phyloP scores from a whole-genome alignment of 139 green algal species.

The Micractinium conductrix region DNA sequence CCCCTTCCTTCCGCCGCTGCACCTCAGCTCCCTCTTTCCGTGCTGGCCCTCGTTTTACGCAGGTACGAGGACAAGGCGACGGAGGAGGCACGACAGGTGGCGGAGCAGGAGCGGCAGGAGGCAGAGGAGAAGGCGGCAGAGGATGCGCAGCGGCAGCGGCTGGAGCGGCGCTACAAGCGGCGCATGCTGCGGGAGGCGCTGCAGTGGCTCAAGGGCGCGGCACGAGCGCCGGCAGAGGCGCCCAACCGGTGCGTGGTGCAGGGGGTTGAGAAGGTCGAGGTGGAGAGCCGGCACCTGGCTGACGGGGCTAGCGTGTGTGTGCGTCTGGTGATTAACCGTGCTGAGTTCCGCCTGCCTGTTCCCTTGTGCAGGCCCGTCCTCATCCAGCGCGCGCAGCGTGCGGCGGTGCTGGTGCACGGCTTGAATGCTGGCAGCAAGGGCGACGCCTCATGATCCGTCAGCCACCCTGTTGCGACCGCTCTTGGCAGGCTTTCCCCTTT shows the following conservation, averaged over 20 bases:
- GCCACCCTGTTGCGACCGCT: too few species aligned
- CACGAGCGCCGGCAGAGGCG: background rate
- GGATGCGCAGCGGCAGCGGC: slow-evolving; percentile 8
- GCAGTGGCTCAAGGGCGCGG: slow-evolving; percentile 25
- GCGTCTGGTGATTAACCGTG: too few species aligned
- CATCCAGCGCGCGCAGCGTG: slow-evolving; percentile 5
- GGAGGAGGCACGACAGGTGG: background rate
- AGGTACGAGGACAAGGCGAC: slow-evolving; percentile 8
- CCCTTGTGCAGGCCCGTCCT: slow-evolving; percentile 22
- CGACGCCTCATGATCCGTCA: too few species aligned
- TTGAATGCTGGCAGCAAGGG: too few species aligned
- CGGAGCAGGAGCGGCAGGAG: slow-evolving; percentile 25
- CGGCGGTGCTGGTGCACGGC: slow-evolving; percentile 14
- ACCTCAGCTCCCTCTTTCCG: too few species aligned
- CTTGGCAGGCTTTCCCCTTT: too few species aligned
- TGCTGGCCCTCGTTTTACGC: background rate
- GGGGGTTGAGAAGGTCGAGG: too few species aligned
- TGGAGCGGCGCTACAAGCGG: slow-evolving; percentile 9
- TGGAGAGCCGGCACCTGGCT: too few species aligned
- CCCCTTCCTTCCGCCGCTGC: background rate
- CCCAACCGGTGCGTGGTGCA: slow-evolving; percentile 7
- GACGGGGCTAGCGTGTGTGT: too few species aligned
- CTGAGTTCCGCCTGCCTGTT: too few species aligned
- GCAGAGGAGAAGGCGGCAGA: background rate
- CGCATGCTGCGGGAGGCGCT: slow-evolving; percentile 36